Conservation (phyloP, 2,329 filamentous ascomycete species). For the Fusarium cyanostomum region DNA sequence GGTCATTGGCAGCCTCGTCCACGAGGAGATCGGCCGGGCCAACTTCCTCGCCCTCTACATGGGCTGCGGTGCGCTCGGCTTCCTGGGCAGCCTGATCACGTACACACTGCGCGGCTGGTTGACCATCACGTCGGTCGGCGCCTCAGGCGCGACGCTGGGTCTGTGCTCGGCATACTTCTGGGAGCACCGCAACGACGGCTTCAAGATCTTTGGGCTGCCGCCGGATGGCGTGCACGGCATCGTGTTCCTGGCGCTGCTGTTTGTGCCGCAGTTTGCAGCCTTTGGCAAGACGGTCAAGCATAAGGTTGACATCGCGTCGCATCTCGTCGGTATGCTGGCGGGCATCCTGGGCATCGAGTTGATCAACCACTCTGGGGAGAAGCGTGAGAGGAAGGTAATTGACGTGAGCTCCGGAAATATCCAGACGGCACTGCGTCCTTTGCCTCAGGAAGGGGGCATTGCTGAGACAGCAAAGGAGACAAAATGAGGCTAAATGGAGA, state of each 20-base stretch:
- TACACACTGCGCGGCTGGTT: slow-evolving; percentile 59
- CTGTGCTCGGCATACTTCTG: slow-evolving; percentile 70
- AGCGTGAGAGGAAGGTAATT: slow-evolving; percentile 31
- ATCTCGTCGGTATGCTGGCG: slow-evolving; percentile 61
- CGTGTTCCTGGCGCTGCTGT: slow-evolving; percentile 60
- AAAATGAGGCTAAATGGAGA: slow-evolving; percentile 4
- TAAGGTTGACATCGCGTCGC: slow-evolving; percentile 61
- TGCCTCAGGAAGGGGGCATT: background rate
- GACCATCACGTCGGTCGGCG: slow-evolving; percentile 67
- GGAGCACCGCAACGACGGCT: slow-evolving; percentile 64
- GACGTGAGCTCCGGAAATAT: slow-evolving; percentile 5
- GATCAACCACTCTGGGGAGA: slow-evolving; percentile 37
- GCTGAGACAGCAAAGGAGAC: background rate
- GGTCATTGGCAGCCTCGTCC: slow-evolving; percentile 72
- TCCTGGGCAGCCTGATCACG: slow-evolving; percentile 64
- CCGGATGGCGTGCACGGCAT: slow-evolving; percentile 66
- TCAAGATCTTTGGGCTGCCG: slow-evolving; percentile 66
- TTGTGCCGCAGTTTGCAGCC: slow-evolving; percentile 61
- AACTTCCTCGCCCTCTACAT: slow-evolving; percentile 75
- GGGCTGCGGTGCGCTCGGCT: slow-evolving; percentile 65
- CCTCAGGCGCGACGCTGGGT: slow-evolving; percentile 71
- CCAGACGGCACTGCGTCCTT: background rate
- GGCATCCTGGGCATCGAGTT: slow-evolving; percentile 56
- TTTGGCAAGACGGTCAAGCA: slow-evolving; percentile 54
- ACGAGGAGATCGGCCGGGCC: slow-evolving; percentile 75